Base-by-base conservation (phyloP, 2,329 filamentous ascomycete species). In the Hypomyces rosellus region DNA sequence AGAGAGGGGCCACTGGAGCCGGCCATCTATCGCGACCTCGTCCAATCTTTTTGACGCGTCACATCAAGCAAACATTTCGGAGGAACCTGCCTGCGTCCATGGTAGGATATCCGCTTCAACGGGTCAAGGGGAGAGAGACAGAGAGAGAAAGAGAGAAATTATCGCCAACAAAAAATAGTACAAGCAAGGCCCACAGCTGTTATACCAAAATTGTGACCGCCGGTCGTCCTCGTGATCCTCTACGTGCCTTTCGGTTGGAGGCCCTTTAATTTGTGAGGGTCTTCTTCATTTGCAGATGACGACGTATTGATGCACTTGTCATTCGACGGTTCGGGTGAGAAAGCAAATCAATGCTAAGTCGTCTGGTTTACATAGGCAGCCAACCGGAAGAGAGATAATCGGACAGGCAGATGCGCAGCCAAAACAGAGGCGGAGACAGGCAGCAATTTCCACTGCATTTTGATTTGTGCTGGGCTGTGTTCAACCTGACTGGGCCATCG, bases 351-450 rank as follows among this genome's bases (percentile, higher is more conserved):
- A 41, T 48, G 25, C 46, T 16, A 9, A 46, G 44, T 1, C 44
- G 33, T 13, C 22, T 20, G 18, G 15, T 14, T 14, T 33, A 34
- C 15, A 49, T 37, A 37, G 34, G 15, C 34, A 49, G 37, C 46
- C 39, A 48, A 51, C 45, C 49, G 33, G 45, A 44, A 33, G 25
- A n/a, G 30, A 5, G 34, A 25, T 38, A 39, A 36, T 11, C 15
- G 42, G 14, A 42, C 39, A 36, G 45, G 36, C 45, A 48, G 20
- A 42, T 15, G 5, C 18, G 14, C 47, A 46, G 25, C 40, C 36
- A 53, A 45, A 45, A 30, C 25, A 30, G 25, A 30, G 45, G 45
- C 30, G 45, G 43, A 37, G 34, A 34, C 49, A 51, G 25, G 34
- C 44, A 46, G 16, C 41, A 13, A 33, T 43, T 43, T n/a, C 14